Evolutionary conservation across 2,329 filamentous ascomycete genomes (phyloP).

Genomic region (Penicillium hesseltinei): DNA sequence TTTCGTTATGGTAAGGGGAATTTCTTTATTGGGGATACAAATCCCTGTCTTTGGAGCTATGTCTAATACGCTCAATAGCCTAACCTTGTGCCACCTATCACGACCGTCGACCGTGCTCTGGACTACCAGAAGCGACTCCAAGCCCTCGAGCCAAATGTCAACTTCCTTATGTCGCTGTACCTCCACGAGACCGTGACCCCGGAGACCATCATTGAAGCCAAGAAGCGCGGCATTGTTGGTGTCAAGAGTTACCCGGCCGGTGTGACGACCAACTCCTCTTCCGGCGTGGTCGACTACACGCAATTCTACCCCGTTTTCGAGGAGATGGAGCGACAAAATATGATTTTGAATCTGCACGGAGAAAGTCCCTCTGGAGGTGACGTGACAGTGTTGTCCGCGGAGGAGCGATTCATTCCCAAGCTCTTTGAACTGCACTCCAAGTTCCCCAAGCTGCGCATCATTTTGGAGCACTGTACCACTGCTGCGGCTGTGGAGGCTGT

Average conservation of each 20-base stretch:
- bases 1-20: conserved; percentile 50
- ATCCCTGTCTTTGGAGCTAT: conserved; percentile 21
- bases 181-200: conserved; percentile 64
- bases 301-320: conserved; percentile 64
- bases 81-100: conserved; percentile 64
- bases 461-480: conserved; percentile 85
- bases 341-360: conserved; percentile 92
- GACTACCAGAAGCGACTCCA: conserved; percentile 64
- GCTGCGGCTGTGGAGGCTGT: conserved; percentile 78
- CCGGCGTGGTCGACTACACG: conserved; percentile 47
- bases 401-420: conserved; percentile 77
- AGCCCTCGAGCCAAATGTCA: conserved; percentile 60
- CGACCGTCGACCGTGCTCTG: conserved; percentile 60
- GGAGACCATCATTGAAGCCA: conserved; percentile 69
- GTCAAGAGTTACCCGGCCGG: conserved; percentile 48
- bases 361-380: conserved; percentile 51
- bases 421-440: conserved; percentile 68
- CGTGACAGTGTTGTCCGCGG: conserved; percentile 64
- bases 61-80: conserved; percentile 47
- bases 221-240: conserved; percentile 69
- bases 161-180: conserved; percentile 73
- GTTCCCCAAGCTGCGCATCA: conserved; percentile 61
- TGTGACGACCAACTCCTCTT: conserved; percentile 59
- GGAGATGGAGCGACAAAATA: conserved; percentile 80
- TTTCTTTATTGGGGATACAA: conserved; percentile 32